Base-by-base conservation (phyloP, 2,329 filamentous ascomycete species). In the Botrytis pseudocinerea region DNA sequence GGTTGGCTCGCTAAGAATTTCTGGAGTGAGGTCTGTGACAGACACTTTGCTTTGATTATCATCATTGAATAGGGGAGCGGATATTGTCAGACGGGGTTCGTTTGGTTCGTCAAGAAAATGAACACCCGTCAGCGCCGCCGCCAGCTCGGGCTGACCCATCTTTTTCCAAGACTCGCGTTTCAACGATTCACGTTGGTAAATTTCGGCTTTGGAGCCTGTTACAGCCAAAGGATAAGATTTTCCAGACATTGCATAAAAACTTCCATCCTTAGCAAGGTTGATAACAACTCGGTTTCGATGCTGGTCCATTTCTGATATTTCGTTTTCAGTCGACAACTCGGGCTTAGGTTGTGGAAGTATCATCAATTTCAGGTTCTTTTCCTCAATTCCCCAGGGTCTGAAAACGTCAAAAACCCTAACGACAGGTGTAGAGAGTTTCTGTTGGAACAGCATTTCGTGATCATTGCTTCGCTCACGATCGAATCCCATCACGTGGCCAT, bases 221-320 rank as follows among this genome's bases (percentile, higher is more conserved):
- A 95, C 91, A 42, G 97, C 93, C 16, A 95, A 87, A 5, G 96
- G 96, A 78, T 98, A 98, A 14, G 90, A 90, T 59, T 86, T 87
- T 73, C 97, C 95, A 1, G 95, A 98, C 83, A 98, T 87, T 46
- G 95, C 96, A 82, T 95, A 99, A 94, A 95, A 98, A 74, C 93
- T 92, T 44, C 95, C 95, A n/a, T 86, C 85, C 72, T 92, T 89
- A 2, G 95, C 98, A 77, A 91, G 92, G 80, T 98, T 97, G 74
- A 98, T 87, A 79, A 96, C 97, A 0, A 98, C 90, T 73, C 89
- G 90, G 75, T 86, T 87, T 46, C 90, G 86, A 64, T 87, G 85
- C 51, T 86, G 84, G 40, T 83, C 83, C 57, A 51, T 38, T 61
- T 59, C 63, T 25, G 83, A 83, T 2, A 83, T 82, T n/a, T 86